Evolutionary conservation across 176 grass and related monocot genomes (phyloP), one percentile per base, ranked within the genome.

Genomic region (Areca catechu): DNA sequence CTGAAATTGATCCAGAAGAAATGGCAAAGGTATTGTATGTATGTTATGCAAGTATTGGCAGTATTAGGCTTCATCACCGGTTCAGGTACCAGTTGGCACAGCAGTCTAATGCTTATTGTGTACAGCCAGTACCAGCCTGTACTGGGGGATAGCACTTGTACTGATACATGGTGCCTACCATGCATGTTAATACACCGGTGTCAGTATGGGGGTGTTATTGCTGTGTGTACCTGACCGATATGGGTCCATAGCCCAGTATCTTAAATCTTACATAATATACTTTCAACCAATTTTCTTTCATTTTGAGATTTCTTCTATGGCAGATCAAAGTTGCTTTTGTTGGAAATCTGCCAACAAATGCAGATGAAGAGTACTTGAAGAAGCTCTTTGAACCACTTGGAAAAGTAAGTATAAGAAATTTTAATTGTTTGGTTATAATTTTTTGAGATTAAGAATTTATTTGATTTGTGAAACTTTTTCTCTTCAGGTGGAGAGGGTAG

Each of bases 241-340:
- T 43, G 34, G 10, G 2, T 2, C 34, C 34, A 3, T 12, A 12
- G 34, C 34, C 34, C 34, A 12, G 34, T 43, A 43, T 43, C 10
- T 43, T 43, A 43, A 12, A 43, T 10, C 34, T 58, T 56, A 57
- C 61, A 67, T 65, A 49, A 20, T 10, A 53, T 16, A 4, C 9
- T 5, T 53, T 53, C 49, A 3, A 1, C 19, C 25, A 6, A 28
- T 65, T 66, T 17, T 17, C 51, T 27, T 23, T 28, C 7, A 51
- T 18, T 16, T 66, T 53, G 27, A 7, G 4, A 17, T 56, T 56
- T 20, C 28, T 48, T 47, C 52, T 48, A 18, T 66, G 52, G 29
- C 59, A 88, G 89, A 69, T 79, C 59, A 88, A 76, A 64, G 61
- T 69, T 70, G 89, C 89, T 74, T 95, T 88, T 76, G 63, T 95